Conservation (phyloP, 257 asterid genomes). For the Ligustrum vulgare region DNA sequence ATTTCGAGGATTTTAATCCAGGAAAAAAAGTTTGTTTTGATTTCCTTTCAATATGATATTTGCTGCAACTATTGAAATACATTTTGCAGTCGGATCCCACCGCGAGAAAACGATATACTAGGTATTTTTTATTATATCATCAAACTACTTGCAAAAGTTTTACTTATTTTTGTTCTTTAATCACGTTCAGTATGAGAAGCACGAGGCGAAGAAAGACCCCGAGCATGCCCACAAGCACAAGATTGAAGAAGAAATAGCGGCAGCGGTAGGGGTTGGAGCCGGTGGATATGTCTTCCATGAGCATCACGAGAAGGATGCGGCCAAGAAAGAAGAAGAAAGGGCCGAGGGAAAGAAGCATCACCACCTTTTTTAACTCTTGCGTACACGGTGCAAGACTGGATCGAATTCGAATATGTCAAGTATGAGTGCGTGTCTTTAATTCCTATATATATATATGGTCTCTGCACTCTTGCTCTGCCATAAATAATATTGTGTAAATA, state of each 20-base stretch:
- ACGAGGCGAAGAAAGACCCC: constrained; percentile 63
- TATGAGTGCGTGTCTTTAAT: neutral
- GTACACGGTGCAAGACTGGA: neutral
- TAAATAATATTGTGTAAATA: neutral
- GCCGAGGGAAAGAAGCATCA: constrained; percentile 56
- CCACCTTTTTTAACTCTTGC: constrained; percentile 39
- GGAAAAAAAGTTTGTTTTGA: too few species aligned
- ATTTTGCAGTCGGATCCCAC: too few species aligned
- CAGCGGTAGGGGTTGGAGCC: constrained; percentile 47
- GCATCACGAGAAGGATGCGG: constrained; percentile 68
- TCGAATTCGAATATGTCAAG: neutral
- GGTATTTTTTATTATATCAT: neutral
- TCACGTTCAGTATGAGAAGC: constrained; percentile 64
- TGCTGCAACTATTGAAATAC: too few species aligned
- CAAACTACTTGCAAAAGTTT: neutral
- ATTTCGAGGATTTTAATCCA: too few species aligned
- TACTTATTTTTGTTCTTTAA: neutral
- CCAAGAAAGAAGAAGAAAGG: constrained; percentile 47
- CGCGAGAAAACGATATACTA: too few species aligned
- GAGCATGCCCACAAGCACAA: constrained; percentile 62
- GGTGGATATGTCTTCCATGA: constrained; percentile 76
- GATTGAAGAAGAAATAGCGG: constrained; percentile 62
- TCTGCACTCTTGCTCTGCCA: neutral
- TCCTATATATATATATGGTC: neutral
- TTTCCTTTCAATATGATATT: too few species aligned